phyloP scores from a whole-genome alignment of 371 early-diverging fungal species.

The Mucor saturninus region DNA sequence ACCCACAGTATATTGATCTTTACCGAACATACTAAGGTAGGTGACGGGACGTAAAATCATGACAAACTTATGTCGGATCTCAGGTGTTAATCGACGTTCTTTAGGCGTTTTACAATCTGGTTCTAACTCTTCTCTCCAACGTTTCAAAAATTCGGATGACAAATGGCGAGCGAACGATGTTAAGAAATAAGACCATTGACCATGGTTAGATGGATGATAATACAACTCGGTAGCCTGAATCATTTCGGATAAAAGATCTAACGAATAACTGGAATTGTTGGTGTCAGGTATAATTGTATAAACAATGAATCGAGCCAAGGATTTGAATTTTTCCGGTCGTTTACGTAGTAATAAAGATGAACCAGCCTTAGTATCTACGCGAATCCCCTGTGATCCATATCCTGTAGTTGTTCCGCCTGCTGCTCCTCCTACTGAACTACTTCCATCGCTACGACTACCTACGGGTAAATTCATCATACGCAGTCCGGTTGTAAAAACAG shows the following conservation, averaged over 20 bases:
- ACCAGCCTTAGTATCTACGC: slow-evolving; percentile 48
- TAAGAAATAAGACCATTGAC: slow-evolving; percentile 76
- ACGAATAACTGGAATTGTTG: slow-evolving; percentile 36
- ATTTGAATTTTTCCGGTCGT: slow-evolving; percentile 58
- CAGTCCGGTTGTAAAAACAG: slow-evolving; percentile 73
- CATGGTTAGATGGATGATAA: slow-evolving; percentile 90
- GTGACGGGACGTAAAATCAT: slow-evolving; percentile 57
- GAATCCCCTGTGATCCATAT: slow-evolving; percentile 34
- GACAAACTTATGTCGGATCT: slow-evolving; percentile 63
- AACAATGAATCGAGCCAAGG: slow-evolving; percentile 78
- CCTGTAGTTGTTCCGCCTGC: slow-evolving; percentile 47
- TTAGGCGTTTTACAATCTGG: slow-evolving; percentile 66
- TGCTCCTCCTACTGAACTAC: slow-evolving; percentile 36
- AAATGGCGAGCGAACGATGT: slow-evolving; percentile 69
- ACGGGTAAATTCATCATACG: slow-evolving; percentile 82
- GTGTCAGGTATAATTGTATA: slow-evolving; percentile 71
- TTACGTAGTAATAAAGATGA: slow-evolving; percentile 50
- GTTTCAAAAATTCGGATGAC: slow-evolving; percentile 65
- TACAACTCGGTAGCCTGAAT: slow-evolving; percentile 87
- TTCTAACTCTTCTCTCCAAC: slow-evolving; percentile 64
- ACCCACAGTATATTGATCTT: slow-evolving; percentile 73
- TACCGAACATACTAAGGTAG: slow-evolving; percentile 80
- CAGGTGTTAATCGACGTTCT: slow-evolving; percentile 62
- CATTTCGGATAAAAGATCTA: slow-evolving; percentile 69
- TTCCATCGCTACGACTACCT: slow-evolving; percentile 62